Conservation (phyloP, 345 rosid species). For the Populus deltoides region DNA sequence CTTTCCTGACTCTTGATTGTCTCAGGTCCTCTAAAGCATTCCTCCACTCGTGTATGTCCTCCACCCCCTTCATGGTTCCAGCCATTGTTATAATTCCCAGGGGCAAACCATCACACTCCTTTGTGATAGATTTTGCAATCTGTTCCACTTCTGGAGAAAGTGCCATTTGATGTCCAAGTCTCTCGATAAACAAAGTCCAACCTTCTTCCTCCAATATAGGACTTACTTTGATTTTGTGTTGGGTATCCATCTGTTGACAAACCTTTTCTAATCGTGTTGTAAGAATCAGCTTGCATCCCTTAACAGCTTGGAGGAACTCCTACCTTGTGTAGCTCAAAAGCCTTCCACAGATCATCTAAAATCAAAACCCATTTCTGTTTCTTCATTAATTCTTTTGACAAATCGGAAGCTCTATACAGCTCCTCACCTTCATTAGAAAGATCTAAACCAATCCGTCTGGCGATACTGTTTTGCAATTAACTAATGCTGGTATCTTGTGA, state of each 20-base stretch:
- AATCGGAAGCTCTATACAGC: neutral
- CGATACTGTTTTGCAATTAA: neutral
- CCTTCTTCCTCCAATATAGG: neutral
- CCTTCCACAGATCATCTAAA: neutral
- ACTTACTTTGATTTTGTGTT: too few species aligned
- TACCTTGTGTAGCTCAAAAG: neutral
- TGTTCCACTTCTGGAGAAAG: neutral
- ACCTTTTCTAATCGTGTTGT: neutral
- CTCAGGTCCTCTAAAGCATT: too few species aligned
- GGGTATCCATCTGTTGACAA: neutral
- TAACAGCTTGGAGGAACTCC: neutral
- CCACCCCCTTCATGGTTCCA: neutral
- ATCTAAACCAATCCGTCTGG: neutral
- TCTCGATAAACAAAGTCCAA: neutral
- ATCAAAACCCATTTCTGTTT: too few species aligned
- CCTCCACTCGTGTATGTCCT: conserved; percentile 16
- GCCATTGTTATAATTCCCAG: neutral
- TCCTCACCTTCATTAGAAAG: neutral
- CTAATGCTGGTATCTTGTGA: neutral
- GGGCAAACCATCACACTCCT: neutral
- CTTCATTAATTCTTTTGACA: neutral
- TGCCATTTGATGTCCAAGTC: neutral
- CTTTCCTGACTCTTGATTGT: too few species aligned
- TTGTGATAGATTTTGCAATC: neutral
- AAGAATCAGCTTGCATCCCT: neutral